Evolutionary conservation across 495 filamentous ascomycete genomes (phyloP).

Genomic region (Cenococcum geophilum): DNA sequence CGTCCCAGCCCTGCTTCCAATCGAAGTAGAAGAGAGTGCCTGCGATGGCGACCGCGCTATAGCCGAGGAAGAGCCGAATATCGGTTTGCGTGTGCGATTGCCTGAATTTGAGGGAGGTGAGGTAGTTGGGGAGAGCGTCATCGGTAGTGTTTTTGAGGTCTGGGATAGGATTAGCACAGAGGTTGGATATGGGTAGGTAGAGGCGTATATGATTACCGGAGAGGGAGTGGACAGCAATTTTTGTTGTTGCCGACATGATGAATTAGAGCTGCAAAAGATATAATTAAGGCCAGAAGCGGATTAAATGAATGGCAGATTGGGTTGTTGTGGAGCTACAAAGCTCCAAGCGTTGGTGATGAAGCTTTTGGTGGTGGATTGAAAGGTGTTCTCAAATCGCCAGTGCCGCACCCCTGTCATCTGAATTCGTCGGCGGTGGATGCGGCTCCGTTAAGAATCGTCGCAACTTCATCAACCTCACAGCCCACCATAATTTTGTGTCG

Average conservation of each 20-base stretch:
- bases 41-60: constrained; percentile 70
- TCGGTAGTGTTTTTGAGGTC: constrained; percentile 96
- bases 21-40: constrained; percentile 83
- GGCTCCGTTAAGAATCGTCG: constrained; percentile 14
- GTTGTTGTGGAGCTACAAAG: constrained; percentile 20
- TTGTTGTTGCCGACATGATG: constrained; percentile 34
- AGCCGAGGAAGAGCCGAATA: constrained; percentile 75
- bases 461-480: constrained; percentile 11
- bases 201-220: constrained; percentile 44
- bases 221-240: constrained; percentile 63
- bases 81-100: constrained; percentile 77
- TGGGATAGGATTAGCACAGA: constrained; percentile 36
- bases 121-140: constrained; percentile 88
- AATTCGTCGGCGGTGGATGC: constrained; percentile 3
- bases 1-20: constrained; percentile 83
- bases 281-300: no score
- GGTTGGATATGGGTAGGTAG: neutral
- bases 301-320: constrained; percentile 23
- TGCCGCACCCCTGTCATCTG: constrained; percentile 15
- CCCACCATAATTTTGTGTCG: neutral
- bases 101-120: constrained; percentile 72
- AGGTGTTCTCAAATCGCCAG: constrained; percentile 20
- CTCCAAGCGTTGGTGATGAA: constrained; percentile 6
- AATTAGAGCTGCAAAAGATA: no score
- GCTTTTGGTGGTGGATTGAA: constrained; percentile 14